Conservation (phyloP, 495 filamentous ascomycete species). For the Talaromyces liani region DNA sequence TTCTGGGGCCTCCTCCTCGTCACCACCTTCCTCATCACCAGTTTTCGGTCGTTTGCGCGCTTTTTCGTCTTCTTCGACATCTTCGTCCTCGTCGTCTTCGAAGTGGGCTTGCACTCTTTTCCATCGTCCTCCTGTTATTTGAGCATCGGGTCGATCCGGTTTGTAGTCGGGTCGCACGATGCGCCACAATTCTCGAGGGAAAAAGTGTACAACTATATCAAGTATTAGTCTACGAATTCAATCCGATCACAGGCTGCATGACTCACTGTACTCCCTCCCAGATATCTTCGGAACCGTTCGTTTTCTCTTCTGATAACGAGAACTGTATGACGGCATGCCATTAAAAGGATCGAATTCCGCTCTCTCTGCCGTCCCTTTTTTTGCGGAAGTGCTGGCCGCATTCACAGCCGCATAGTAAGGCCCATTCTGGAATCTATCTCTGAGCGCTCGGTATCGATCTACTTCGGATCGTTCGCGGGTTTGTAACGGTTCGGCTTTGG, state of each 20-base stretch:
- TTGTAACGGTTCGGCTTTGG: conserved; percentile 24
- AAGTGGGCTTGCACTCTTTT: conserved; percentile 32
- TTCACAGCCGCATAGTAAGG: conserved; percentile 51
- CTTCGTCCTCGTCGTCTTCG: conserved; percentile 41
- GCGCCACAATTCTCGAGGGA: conserved; percentile 48
- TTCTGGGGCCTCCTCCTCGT: conserved; percentile 23
- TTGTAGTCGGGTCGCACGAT: conserved; percentile 42
- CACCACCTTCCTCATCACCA: conserved; percentile 28
- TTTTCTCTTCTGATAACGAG: conserved; percentile 48
- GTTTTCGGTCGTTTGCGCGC: conserved; percentile 18
- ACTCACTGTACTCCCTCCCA: conserved; percentile 44
- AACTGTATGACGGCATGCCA: conserved; percentile 51
- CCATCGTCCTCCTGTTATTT: conserved; percentile 14
- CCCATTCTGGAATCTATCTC: conserved; percentile 47
- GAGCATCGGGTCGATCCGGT: conserved; percentile 28
- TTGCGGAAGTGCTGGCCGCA: conserved; percentile 33
- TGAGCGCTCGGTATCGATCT: conserved; percentile 38
- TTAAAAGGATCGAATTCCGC: conserved; percentile 49
- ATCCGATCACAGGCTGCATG: neutral
- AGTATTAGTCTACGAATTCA: conserved; percentile 3
- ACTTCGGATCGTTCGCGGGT: conserved; percentile 31
- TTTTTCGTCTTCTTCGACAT: conserved; percentile 21
- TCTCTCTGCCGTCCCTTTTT: conserved; percentile 30
- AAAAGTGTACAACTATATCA: conserved; percentile 43
- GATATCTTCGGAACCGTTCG: conserved; percentile 41